Percentiles rank a stretch among this genome's conserved stretches.
These are phyloP conservation scores for Plasmodium yoelii DNA, from an alignment of 169 alveolate species.

Conservation along the genomic window DNA sequence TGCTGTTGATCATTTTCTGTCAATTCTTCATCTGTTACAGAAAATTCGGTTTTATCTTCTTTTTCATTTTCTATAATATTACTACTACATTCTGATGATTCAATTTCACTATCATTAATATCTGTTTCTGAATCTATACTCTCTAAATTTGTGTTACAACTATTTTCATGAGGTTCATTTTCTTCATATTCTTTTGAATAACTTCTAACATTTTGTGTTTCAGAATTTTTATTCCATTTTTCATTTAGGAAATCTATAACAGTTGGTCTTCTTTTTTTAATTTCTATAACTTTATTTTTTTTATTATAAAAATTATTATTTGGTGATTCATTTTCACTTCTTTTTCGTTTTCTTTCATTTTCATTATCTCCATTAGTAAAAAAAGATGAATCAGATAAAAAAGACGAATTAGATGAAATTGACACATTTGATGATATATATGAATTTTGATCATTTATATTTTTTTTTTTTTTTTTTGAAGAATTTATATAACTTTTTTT, in stretches of 20 bases:
- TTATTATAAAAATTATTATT: too few species aligned
- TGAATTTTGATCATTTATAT: too few species aligned
- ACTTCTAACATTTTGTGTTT: background rate
- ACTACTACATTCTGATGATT: background rate
- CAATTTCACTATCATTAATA: background rate
- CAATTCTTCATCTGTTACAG: too few species aligned
- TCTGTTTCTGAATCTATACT: too few species aligned
- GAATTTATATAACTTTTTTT: too few species aligned
- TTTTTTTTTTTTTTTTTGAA: too few species aligned
- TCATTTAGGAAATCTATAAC: slow-evolving; percentile 64
- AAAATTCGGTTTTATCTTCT: background rate
- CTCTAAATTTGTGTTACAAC: too few species aligned
- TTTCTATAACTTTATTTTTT: slow-evolving; percentile 2
- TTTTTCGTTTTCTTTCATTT: slow-evolving; percentile 9
- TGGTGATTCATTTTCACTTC: background rate
- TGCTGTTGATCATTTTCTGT: background rate
- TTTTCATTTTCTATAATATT: background rate
- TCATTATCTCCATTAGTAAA: slow-evolving; percentile 15
- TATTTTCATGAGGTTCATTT: background rate
- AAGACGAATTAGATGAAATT: slow-evolving; percentile 5
- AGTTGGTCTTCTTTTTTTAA: slow-evolving; percentile 48
- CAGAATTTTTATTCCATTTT: slow-evolving; percentile 58
- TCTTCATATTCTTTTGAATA: background rate
- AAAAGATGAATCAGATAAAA: slow-evolving; percentile 16
- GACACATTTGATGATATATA: background rate